Base-by-base conservation (phyloP, 1,139 yeast species). In the Lizanozyma gosingica region DNA sequence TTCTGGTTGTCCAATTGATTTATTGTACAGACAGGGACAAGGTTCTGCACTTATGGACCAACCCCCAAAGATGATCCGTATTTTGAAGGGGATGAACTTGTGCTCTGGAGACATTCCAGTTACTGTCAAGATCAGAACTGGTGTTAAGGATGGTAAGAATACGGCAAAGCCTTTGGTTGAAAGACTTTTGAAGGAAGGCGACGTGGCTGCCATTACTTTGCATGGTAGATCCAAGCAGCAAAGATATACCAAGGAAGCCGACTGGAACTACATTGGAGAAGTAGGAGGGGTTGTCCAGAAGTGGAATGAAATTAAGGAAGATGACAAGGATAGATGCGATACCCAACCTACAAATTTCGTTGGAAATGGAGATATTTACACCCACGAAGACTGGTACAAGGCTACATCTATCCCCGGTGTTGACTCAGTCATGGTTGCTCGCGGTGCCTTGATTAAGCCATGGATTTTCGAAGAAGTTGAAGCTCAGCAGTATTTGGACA, bases 391-490 rank as follows among this genome's bases (percentile, higher is more conserved):
- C 57, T 92, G 96, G 95, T 76, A 87, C 59, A 71, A 71, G 35
- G 90, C 84, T n/a, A 69, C 80, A 36, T 72, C 73, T 34, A 71
- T 78, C 37, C 76, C 77, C 33, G 85, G 87, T 15, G 80, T 90
- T 41, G 98, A 94, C 62, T 80, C 94, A 33, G 94, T 88, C 17
- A 92, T 94, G 97, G 90, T 94, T 41, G 98, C 98, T 2, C 76
- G 99, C 53, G 98, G 97, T 41, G 97, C 97, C 1, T 75, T 92
- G 49, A 90, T 94, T 59, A 92, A 94, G 62, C 99, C 99, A 37
- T 92, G 99, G 99, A 86, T 92, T 39, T 92, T 92, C 54, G 97
- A 94, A 65, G 99, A 92, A 63, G 78, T 94, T 40, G 94, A 90
- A 43, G 72, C 94, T 6, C 79, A 80, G 53, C 97, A 92, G 60